Base-by-base conservation (phyloP, 1,284 basidiomycete genomes). In the Sporisorium reilianum region DNA sequence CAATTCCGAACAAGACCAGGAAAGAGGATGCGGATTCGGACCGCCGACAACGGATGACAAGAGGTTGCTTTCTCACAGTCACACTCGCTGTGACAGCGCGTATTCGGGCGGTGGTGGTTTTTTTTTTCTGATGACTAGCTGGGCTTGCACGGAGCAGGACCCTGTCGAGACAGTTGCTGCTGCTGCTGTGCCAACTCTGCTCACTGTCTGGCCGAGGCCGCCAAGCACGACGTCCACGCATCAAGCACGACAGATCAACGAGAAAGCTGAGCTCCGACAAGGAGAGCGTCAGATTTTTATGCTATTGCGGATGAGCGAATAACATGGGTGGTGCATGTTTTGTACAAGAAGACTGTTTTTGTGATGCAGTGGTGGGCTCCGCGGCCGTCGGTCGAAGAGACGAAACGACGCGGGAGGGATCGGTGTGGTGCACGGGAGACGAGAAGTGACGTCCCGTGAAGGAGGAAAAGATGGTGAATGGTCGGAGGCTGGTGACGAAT, bases 261-360 rank as follows among this genome's bases (percentile, higher is more conserved):
- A 48, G 46, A 32, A 48, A 53, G 67, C 49, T 64, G 54, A 48
- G 67, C 67, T 61, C 67, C 25, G 18, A 38, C 51, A 23, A 12
- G 54, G 52, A n/a, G 62, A 55, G 62, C 57, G 49, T 54, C 44
- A 57, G 41, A 45, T 64, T 70, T 70, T 64, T 54, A 57, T 70
- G 67, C 40, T 57, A 61, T 67, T 67, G 57, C 51, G 22, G 20
- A 41, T 54, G 40, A 51, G 61, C 57, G 40, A 55, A 49, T 49
- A 61, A 65, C 63, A 65, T 55, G 66, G 32, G 54, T 23, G 28
- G 45, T 32, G 55, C 57, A 49, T 53, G 62, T 70, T 69, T 71
- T 71, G 68, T 64, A 71, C 62, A 71, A 65, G 50, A 55, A 54
- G 30, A 55, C 44, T 42, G 45, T 32, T 34, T 40, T 34, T 32